Evolutionary conservation across 1,139 yeast genomes (phyloP), one percentile per base, ranked within the genome.

Genomic region (Yamadazyma conglobata): DNA sequence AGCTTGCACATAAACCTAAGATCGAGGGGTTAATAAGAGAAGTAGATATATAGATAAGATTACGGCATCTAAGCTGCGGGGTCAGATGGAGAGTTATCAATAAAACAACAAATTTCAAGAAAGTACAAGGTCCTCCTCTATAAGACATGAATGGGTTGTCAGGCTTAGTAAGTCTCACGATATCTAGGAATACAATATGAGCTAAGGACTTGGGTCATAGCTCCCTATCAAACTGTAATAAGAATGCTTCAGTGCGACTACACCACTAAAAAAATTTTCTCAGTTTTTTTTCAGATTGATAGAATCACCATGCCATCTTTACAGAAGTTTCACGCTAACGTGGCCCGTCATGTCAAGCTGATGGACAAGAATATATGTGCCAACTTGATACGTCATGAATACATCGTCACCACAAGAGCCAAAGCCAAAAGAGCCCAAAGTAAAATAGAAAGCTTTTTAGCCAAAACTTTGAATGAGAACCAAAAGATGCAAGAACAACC

Each of bases 381-480:
- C 31, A 66, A 63, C 44, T 49, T 68, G 39, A 58, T 68, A 31
- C 71, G 73, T 41, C 67, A 68, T 46, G 74, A 66, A 32, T 55
- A 60, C 35, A 64, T 68, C 13, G 65, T 67, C 32, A 68, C 74
- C 12, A 68, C 72, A 13, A 46, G 61, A 38, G 53, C 71, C 36
- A 67, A 64, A 43, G 74, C 74, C 39, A 68, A 66, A 43, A 49
- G 71, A 38, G 73, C 73, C 14, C 72, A 68, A 46, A 53, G 60
- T n/a, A 56, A 60, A 43, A 57, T 66, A 30, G 73, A 68, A 50
- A 48, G 54, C 33, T 66, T 68, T 39, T 50, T 68, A 29, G 51
- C 64, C 16, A 49, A 47, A 22, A 57, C 68, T 5, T 39, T 67
- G 24, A 31, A 43, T 15, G 48, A 48, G 23, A 40, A 43, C 23